Base-by-base conservation (phyloP, 257 asterid species). In the Solanum stenotomum region DNA sequence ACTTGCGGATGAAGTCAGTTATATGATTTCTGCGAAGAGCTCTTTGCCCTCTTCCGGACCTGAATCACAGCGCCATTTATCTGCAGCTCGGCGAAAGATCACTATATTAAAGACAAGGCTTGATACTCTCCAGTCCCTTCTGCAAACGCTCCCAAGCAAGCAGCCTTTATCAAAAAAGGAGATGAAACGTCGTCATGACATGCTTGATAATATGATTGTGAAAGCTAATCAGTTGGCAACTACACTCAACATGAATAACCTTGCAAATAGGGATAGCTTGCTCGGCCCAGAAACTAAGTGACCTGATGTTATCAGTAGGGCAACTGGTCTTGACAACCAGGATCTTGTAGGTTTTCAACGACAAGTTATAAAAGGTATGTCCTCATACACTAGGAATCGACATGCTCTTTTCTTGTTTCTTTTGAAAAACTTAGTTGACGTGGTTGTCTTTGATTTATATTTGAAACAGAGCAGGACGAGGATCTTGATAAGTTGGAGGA, bases 171-270 rank as follows among this genome's bases (percentile, higher is more conserved):
- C 85, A 2, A 87, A 89, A 59, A 89, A 86, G 75, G 90, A 89
- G 87, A 89, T 86, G 84, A 89, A 86, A 14, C 90, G 90, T 40
- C 90, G 89, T 25, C 74, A 89, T 75, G 90, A 89, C 84, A 86
- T 81, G 68, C 87, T 85, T 25, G 56, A 68, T 44, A 89, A 79
- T 86, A 14, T 89, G 85, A 59, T 75, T 68, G 15, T 70, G 10
- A 89, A 82, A 89, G 90, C 84, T 61, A 89, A 67, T 70, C 89
- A 89, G 88, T 68, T 89, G 90, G 90, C 88, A 34, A 44, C 71
- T 65, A 81, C 90, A 40, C 88, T 89, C 87, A 89, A 89, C 87
- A 89, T 89, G 90, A 86, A 83, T 29, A 86, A 72, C 89, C 87
- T 89, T 52, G 84, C 87, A 77, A 86, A 63, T 42, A 89, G 90